Evolutionary conservation across 768 basidiomycete genomes (phyloP).

Genomic region (Fomitopsis pulvina): DNA sequence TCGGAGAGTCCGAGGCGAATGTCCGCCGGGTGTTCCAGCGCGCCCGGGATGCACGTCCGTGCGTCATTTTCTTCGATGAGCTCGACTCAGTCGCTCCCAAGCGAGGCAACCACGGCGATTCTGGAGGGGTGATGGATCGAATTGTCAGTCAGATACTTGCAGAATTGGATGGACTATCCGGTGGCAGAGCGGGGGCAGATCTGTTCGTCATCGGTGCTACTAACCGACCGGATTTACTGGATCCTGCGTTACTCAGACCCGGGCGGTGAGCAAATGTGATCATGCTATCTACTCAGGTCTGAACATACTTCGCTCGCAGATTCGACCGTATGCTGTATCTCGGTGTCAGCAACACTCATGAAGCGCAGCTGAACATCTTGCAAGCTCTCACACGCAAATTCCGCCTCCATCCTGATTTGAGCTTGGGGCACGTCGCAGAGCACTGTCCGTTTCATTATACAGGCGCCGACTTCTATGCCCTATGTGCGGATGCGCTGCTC

Average conservation of each 20-base stretch:
- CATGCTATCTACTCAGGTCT: too few species aligned
- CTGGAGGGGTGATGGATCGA: constrained; percentile 96
- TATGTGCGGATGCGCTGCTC: constrained; percentile 94
- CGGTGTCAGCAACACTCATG: constrained; percentile 83
- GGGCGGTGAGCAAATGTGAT: constrained; percentile 77
- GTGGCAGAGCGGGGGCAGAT: constrained; percentile 51
- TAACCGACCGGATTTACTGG: constrained; percentile 87
- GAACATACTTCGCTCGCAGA: constrained; percentile 31
- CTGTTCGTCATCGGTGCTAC: constrained; percentile 96
- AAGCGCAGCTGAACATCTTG: constrained; percentile 80
- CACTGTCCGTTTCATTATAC: constrained; percentile 90
- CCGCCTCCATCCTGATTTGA: constrained; percentile 60
- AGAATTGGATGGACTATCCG: constrained; percentile 87
- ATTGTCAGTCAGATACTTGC: constrained; percentile 94
- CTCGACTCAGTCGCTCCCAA: constrained; percentile 93
- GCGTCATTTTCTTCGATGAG: constrained; percentile 96
- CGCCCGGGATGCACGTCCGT: constrained; percentile 87
- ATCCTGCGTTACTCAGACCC: constrained; percentile 83
- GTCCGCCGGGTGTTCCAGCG: constrained; percentile 88
- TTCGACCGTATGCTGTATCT: constrained; percentile 98
- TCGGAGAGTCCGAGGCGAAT: constrained; percentile 97
- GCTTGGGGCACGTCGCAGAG: constrained; percentile 57
- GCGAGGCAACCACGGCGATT: constrained; percentile 91
- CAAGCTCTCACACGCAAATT: constrained; percentile 92
- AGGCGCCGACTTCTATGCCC: constrained; percentile 96